These are phyloP conservation scores for Diaporthe humulicola DNA, from an alignment of 2,329 filamentous ascomycete species.

Conservation along the genomic window DNA sequence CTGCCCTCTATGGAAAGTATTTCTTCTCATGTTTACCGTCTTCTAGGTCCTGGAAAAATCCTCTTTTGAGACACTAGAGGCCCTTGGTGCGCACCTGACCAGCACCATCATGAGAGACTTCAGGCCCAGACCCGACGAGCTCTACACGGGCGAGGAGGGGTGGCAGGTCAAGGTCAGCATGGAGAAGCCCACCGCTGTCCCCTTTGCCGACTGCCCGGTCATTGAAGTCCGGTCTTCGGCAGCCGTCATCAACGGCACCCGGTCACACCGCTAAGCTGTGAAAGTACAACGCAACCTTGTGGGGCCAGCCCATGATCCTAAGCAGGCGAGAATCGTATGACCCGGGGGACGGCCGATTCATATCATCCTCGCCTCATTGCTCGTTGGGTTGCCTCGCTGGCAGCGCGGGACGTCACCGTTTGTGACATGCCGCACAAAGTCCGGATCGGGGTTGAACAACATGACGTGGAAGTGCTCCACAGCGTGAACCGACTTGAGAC, in stretches of 20 bases:
- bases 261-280: conserved; percentile 27
- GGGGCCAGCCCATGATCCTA: conserved; percentile 9
- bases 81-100: conserved; percentile 65
- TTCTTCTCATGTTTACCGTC: conserved; percentile 34
- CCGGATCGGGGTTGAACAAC: conserved; percentile 81
- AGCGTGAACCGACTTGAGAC: conserved; percentile 85
- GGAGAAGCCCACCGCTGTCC: conserved; percentile 81
- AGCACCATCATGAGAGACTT: conserved; percentile 61
- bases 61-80: conserved; percentile 74
- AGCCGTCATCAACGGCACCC: conserved; percentile 19
- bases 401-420: conserved; percentile 78
- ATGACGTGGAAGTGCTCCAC: conserved; percentile 97
- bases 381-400: conserved; percentile 52
- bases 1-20: background rate
- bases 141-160: conserved; percentile 52
- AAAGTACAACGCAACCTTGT: background rate
- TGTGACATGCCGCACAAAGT: conserved; percentile 79
- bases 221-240: conserved; percentile 67
- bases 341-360: background rate
- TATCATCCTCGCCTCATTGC: background rate
- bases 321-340: background rate
- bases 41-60: conserved; percentile 66
- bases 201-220: conserved; percentile 77
- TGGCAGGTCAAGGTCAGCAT: conserved; percentile 72
- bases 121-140: conserved; percentile 46